phyloP scores from a whole-genome alignment of 768 basidiomycete species.

The Candolleomyces aberdarensis region DNA sequence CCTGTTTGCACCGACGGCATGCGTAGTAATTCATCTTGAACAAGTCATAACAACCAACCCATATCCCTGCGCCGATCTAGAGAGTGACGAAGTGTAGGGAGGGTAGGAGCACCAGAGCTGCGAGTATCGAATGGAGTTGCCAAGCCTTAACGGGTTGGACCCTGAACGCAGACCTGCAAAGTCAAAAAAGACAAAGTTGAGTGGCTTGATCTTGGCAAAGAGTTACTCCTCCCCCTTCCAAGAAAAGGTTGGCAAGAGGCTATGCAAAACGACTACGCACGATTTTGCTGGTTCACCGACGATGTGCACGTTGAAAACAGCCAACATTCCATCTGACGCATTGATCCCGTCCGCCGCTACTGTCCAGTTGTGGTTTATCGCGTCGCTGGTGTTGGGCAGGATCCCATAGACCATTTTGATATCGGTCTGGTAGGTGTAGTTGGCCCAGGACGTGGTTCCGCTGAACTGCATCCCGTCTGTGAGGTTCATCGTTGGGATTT shows the following conservation, averaged over 20 bases:
- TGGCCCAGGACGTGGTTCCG: conserved; percentile 59
- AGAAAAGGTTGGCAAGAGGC: neutral
- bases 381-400: conserved; percentile 63
- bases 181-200: neutral
- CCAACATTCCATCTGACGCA: conserved; percentile 81
- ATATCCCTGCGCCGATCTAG: too few species aligned
- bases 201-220: too few species aligned
- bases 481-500: conserved; percentile 44
- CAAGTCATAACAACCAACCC: too few species aligned
- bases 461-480: conserved; percentile 60
- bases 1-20: too few species aligned
- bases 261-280: neutral
- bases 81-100: too few species aligned
- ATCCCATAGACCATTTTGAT: conserved; percentile 69
- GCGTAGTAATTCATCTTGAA: too few species aligned
- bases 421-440: conserved; percentile 72
- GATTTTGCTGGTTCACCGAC: conserved; percentile 28
- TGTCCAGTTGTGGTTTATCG: conserved; percentile 62
- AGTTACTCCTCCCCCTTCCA: neutral
- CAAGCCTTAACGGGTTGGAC: neutral
- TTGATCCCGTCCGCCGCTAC: conserved; percentile 53
- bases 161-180: neutral
- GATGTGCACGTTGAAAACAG: conserved; percentile 72
- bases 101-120: neutral
- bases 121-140: neutral